Conservation (phyloP, 2,329 filamentous ascomycete genomes). For the Bipolaris sorokiniana region DNA sequence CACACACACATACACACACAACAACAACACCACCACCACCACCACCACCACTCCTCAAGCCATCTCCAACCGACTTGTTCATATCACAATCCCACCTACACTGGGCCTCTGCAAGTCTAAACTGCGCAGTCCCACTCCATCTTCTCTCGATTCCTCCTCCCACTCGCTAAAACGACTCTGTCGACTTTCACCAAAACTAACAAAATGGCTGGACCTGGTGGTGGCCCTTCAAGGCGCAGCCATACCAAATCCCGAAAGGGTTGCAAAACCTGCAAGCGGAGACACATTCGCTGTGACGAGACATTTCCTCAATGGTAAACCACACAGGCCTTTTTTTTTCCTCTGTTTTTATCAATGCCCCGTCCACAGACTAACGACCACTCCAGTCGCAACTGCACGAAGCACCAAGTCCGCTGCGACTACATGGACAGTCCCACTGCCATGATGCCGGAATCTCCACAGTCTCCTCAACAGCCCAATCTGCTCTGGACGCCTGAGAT, state of each 20-base stretch:
- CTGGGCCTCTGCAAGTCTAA: constrained; percentile 38
- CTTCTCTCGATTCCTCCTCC: constrained; percentile 17
- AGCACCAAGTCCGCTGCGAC: constrained; percentile 97
- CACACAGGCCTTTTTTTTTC: too few relatives aligned
- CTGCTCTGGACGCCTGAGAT: constrained; percentile 88
- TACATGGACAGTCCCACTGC: constrained; percentile 86
- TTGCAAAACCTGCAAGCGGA: constrained; percentile 96
- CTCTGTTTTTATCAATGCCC: background rate
- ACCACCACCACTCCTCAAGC: background rate
- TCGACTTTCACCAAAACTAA: constrained; percentile 24
- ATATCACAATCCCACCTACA: constrained; percentile 33
- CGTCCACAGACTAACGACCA: constrained; percentile 25
- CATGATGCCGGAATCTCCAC: constrained; percentile 62
- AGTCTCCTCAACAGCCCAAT: constrained; percentile 61
- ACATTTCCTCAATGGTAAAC: constrained; percentile 92
- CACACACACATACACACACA: too few relatives aligned
- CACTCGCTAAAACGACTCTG: constrained; percentile 4
- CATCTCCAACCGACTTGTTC: background rate
- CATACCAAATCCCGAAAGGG: constrained; percentile 99
- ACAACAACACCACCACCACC: background rate
- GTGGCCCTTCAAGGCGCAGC: constrained; percentile 87
- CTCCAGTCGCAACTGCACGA: constrained; percentile 91
- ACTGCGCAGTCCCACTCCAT: constrained; percentile 10
- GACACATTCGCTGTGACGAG: constrained; percentile 97
- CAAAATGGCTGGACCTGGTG: constrained; percentile 87